These are phyloP conservation scores for Alternaria novae-zelandiae DNA, from an alignment of 2,329 filamentous ascomycete species.

Conservation along the genomic window DNA sequence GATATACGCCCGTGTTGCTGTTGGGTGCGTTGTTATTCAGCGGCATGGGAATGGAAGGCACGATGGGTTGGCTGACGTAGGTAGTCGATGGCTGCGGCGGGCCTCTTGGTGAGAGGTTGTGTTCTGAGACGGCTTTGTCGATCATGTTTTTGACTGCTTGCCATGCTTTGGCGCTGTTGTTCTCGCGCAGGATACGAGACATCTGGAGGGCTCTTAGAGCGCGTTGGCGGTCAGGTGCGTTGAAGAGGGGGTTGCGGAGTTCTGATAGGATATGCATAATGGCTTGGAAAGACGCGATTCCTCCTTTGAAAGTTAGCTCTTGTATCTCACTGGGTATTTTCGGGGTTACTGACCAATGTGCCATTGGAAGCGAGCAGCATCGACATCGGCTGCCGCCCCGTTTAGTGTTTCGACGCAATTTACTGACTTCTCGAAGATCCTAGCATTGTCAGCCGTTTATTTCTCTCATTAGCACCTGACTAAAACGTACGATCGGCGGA, in stretches of 20 bases:
- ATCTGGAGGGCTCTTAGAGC: conserved; percentile 44
- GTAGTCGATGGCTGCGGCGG: conserved; percentile 24
- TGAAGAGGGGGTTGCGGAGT: conserved; percentile 46
- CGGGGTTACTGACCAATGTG: conserved; percentile 39
- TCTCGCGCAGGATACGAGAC: conserved; percentile 40
- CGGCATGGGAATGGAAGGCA: conserved; percentile 8
- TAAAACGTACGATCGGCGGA: conserved; percentile 42
- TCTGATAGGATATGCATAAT: conserved; percentile 50
- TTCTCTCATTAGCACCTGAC: too few relatives aligned
- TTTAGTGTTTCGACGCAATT: conserved; percentile 48
- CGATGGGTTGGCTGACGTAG: conserved; percentile 17
- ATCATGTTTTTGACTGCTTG: conserved; percentile 48
- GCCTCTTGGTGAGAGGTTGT: conserved; percentile 22
- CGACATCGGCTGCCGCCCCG: conserved; percentile 41
- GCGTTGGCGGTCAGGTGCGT: conserved; percentile 43
- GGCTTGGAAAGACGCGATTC: conserved; percentile 43
- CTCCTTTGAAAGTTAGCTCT: conserved; percentile 28
- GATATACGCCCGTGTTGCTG: conserved; percentile 21
- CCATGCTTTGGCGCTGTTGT: conserved; percentile 47
- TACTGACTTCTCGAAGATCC: conserved; percentile 49
- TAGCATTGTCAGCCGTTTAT: conserved; percentile 15
- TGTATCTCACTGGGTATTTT: background rate
- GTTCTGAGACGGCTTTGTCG: conserved; percentile 42
- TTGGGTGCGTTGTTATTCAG: conserved; percentile 13
- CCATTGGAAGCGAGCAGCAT: conserved; percentile 48